Base-by-base conservation (phyloP, 1,284 basidiomycete species). In the Ganoderma resinaceum region DNA sequence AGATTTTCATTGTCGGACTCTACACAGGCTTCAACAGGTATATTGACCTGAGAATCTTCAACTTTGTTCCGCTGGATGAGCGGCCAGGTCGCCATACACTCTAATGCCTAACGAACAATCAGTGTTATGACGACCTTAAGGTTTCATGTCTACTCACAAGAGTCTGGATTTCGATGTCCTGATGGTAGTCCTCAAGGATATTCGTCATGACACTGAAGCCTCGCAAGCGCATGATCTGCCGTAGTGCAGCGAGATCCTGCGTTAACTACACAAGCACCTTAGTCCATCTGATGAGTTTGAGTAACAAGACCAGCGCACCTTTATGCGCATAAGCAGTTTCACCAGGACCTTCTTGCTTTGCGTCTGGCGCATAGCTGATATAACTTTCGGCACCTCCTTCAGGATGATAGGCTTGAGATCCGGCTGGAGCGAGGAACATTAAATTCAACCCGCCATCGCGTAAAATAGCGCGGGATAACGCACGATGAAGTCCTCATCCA, bases 141-240 rank as follows among this genome's bases (percentile, higher is more conserved):
- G 16, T n/a, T 3, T 16, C 16, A 3, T 2, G 8, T 6, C 14
- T 63, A 62, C 89, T 68, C 73, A 93, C 95, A 72, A 93, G 81
- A 11, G 86, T 80, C 40, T 92, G 82, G 38, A 98, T 85, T 49
- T 96, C 93, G 31, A 83, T 73, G 74, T 99, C 95, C 37, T 88
- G 85, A 18, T 80, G 79, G 76, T 96, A 86, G 76, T 99, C 96
- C 61, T 93, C 89, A 38, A 99, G 82, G 57, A 99, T 86, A 77
- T 93, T 95, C 60, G 89, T 92, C 95, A 99, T 96, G 29, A 97
- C 83, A 79, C 93, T 95, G 78, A 98, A 96, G 1, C 96, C 97
- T 79, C 98, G 95, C 76, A 99, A 84, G 37, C 96, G 93, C 89
- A 98, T 95, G 64, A 99, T 85, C 77, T 95, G 90, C 57, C 95